Evolutionary conservation across 352 stramenopile species (phyloP), one percentile per base, ranked within the genome.

Genomic region (Phytophthora pistaciae): DNA sequence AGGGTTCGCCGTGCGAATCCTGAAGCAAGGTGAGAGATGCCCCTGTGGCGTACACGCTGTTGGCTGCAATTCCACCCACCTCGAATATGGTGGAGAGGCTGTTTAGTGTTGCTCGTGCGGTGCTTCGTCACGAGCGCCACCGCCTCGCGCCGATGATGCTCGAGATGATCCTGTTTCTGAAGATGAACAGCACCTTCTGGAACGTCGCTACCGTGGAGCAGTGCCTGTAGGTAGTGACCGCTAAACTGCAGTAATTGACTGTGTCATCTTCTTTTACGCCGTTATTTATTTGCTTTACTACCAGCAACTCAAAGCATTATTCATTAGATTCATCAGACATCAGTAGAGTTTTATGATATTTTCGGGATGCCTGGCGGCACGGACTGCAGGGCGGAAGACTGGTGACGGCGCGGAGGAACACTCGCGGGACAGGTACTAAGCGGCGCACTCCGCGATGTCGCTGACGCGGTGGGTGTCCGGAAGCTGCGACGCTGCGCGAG

Each of bases 101-200:
- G 3, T 66, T 60, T 18, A 60, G 60, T 10, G 11, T 54, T 16
- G 48, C 60, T n/a, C 20, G 60, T 10, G 16, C 36, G n/a, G 60
- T 53, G 10, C 16, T 66, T 14, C 33, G 50, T 5, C 38, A 42
- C 36, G 60, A 60, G 49, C 60, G 60, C 6, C 33, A 60, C 21
- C 60, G 50, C 14, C 16, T 59, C 2, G 48, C 48, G 21, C 60
- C 60, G 2, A 44, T 66, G 31, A 60, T 40, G n/a, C 48, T 66
- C 11, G 60, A 60, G 33, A 59, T 66, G 48, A 44, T 66, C 20
- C 23, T 53, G 4, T 62, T 62, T n/a, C n/a, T n/a, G n/a, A n/a
- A n/a, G n/a, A n/a, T n/a, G n/a, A n/a, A n/a, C n/a, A n/a, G n/a
- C n/a, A n/a, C n/a, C n/a, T n/a, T n/a, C n/a, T n/a, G n/a, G n/a